Percentiles rank a stretch among this genome's conserved stretches.
phyloP scores from a whole-genome alignment of 2,329 filamentous ascomycete species.

The Sordariomycetes sp. region DNA sequence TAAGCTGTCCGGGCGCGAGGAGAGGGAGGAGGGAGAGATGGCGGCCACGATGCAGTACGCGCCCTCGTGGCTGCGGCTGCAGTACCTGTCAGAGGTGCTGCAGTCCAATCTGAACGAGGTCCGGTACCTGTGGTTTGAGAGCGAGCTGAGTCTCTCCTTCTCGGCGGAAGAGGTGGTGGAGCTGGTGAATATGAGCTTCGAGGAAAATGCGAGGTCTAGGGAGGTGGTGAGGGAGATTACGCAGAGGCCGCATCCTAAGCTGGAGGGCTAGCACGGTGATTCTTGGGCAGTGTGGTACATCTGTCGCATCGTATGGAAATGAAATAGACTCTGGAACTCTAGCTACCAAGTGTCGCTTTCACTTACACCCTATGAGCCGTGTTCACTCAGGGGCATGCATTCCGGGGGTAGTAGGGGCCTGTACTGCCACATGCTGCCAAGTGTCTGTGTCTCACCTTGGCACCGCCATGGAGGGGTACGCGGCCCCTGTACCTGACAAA shows the following conservation, averaged over 20 bases:
- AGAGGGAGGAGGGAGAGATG: conserved; percentile 22
- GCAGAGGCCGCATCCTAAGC: conserved; percentile 29
- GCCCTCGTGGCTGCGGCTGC: conserved; percentile 47
- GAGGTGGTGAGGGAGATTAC: conserved; percentile 46
- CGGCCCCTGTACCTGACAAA: background rate
- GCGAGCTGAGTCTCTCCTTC: conserved; percentile 52
- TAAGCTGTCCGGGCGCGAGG: conserved; percentile 13
- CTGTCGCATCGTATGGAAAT: background rate
- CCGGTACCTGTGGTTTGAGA: conserved; percentile 49
- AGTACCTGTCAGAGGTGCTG: conserved; percentile 50
- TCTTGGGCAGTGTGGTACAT: background rate
- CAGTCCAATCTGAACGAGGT: conserved; percentile 55
- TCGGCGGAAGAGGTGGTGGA: conserved; percentile 47
- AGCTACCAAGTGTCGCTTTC: too few relatives aligned
- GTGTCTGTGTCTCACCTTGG: background rate
- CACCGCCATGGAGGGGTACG: background rate
- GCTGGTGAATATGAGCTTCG: conserved; percentile 49
- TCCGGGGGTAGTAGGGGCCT: background rate
- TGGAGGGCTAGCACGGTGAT: background rate
- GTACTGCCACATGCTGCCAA: background rate
- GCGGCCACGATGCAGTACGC: conserved; percentile 48
- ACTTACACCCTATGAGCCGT: background rate
- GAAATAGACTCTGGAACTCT: too few relatives aligned
- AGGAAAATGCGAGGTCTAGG: conserved; percentile 44
- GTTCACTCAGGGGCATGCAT: too few relatives aligned